Evolutionary conservation across 352 stramenopile genomes (phyloP).

Genomic region (Phytophthora litchii): DNA sequence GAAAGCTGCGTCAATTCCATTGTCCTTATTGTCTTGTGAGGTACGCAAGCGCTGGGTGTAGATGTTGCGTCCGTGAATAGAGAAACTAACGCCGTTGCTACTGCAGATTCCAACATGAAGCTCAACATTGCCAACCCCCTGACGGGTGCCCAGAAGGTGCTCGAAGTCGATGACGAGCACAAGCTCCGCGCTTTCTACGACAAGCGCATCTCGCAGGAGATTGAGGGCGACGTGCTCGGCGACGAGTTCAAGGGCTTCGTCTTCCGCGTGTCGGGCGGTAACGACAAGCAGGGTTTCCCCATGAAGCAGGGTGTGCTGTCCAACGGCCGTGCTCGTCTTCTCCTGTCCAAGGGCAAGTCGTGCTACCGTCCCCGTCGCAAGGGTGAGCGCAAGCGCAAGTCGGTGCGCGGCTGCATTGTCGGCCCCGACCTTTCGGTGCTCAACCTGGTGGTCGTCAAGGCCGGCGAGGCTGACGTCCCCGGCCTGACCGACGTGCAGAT

Average conservation of each 20-base stretch:
- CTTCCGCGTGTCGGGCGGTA: conserved; percentile 99
- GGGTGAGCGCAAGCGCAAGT: conserved; percentile 99
- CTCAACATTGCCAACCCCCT: conserved; percentile 99
- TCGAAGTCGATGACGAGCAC: conserved; percentile 99
- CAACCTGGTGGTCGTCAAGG: conserved; percentile 99
- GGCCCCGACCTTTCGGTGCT: conserved; percentile 99
- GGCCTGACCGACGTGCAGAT: conserved; percentile 97
- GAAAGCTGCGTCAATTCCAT: conserved; percentile 35
- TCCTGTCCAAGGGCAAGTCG: conserved; percentile 98
- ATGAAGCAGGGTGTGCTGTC: conserved; percentile 99
- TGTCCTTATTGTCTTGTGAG: conserved; percentile 85
- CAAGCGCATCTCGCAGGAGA: conserved; percentile 99
- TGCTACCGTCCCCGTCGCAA: conserved; percentile 95
- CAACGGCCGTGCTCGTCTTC: conserved; percentile 97
- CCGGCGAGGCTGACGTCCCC: conserved; percentile 95
- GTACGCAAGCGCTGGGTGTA: conserved; percentile 41
- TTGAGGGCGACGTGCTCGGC: conserved; percentile 98
- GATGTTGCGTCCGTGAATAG: not conserved
- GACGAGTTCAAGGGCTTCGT: conserved; percentile 99
- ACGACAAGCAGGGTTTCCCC: conserved; percentile 99
- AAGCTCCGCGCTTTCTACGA: conserved; percentile 99
- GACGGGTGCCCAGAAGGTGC: conserved; percentile 98
- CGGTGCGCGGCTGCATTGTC: conserved; percentile 99
- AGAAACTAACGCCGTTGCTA: conserved; percentile 2
- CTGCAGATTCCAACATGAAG: conserved; percentile 91